A percentile compares a stretch with the other conserved stretches of the same genome.
Conservation (phyloP, 257 asterid genomes). For the Scutellaria baicalensis region DNA sequence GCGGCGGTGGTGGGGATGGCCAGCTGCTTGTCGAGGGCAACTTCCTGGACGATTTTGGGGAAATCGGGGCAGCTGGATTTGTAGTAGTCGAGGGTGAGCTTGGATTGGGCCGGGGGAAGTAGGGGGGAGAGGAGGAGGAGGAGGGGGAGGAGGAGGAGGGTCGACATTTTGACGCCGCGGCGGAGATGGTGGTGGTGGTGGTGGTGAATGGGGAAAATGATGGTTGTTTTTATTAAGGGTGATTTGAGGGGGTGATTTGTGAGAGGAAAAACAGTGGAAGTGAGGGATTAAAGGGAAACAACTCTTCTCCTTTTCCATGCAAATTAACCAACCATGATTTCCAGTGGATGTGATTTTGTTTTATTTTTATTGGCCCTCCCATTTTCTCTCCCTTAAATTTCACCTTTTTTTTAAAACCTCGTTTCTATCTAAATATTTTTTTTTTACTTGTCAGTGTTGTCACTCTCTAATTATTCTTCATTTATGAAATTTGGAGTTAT, state of each 20-base stretch:
- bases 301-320: background rate
- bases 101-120: constrained; percentile 15
- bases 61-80: constrained; percentile 58
- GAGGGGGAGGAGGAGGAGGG: constrained; percentile 19
- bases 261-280: constrained; percentile 8
- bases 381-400: constrained; percentile 13
- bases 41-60: constrained; percentile 36
- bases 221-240: background rate
- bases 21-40: constrained; percentile 57
- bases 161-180: constrained; percentile 21
- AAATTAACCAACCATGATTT: background rate
- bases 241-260: background rate
- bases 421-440: background rate
- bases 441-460: no score
- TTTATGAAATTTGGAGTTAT: no score
- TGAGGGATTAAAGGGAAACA: constrained; percentile 17
- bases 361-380: constrained; percentile 2
- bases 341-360: background rate
- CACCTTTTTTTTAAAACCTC: background rate
- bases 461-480: no score
- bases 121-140: constrained; percentile 18
- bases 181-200: constrained; percentile 8
- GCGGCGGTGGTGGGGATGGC: constrained; percentile 76
- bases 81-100: constrained; percentile 53
- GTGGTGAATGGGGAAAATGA: constrained; percentile 1